Base-by-base conservation (phyloP, 306 rosid species). In the Fragaria iinumae region DNA sequence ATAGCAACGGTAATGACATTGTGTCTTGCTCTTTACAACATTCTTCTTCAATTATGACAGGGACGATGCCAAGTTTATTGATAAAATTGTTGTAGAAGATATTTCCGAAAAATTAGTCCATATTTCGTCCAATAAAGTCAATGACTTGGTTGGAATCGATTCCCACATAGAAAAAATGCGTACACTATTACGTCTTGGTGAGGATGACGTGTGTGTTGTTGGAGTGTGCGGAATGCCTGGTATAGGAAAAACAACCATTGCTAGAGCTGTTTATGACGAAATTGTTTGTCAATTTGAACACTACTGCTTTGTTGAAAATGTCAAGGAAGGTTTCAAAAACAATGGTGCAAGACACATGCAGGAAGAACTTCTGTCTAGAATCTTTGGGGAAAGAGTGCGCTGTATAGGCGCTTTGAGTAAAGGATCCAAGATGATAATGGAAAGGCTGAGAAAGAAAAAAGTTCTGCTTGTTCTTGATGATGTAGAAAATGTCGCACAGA, bases 171-270 rank as follows among this genome's bases (percentile, higher is more conserved):
- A 29, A 11, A 5, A 29, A 32, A 17, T 75, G 18, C 1, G 27
- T 5, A 4, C 13, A 6, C 9, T 11, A 0, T 69, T 69, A 27
- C 4, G 25, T 34, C 36, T 21, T 10, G 53, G 23, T 6, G 21
- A 39, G 29, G 14, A 32, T 0, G 67, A 55, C 53, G n/a, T 53
- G 25, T 44, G 67, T 23, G 56, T 76, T 7, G 12, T 76, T 52
- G 80, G 80, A 2, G 41, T 76, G 1, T 67, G 34, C 11, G 80
- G 80, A 6, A 53, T 76, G 65, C 65, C 55, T 16, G 74, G 80
- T 14, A 39, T 76, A 12, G 80, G 80, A 1, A 67, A 76, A 34
- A 66, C 74, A 41, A 77, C 76, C 11, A 57, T 77, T 29, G 76
- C 76, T 0, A 11, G 20, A 8, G 62, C 34, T 10, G 23, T 57